Evolutionary conservation across 768 basidiomycete species (phyloP).

Genomic region (Mycena galericulata): DNA sequence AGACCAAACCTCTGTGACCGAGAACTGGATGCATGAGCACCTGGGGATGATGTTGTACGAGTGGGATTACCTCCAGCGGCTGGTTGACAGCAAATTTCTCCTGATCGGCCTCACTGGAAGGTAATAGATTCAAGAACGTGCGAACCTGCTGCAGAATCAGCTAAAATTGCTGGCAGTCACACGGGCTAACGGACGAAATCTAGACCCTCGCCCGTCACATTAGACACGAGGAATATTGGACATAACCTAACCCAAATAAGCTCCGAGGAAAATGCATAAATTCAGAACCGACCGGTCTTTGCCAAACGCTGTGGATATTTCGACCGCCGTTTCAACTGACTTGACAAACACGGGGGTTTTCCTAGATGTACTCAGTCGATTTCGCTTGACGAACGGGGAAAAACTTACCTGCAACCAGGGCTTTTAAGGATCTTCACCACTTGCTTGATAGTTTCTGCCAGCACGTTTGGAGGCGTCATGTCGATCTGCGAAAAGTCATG

Average conservation of each 20-base stretch:
- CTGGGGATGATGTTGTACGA: conserved; percentile 7
- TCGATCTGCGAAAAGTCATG: conserved; percentile 71
- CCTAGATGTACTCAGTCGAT: conserved; percentile 49
- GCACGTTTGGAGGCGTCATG: conserved; percentile 95
- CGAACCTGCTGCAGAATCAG: conserved; percentile 64
- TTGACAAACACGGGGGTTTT: conserved; percentile 89
- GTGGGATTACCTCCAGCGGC: conserved; percentile 73
- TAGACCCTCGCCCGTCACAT: conserved; percentile 94
- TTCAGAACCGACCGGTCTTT: conserved; percentile 68
- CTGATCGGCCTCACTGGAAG: conserved; percentile 86
- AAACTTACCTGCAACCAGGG: conserved; percentile 87
- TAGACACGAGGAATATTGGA: conserved; percentile 92
- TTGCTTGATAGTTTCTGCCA: conserved; percentile 93
- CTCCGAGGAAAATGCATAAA: conserved; percentile 3
- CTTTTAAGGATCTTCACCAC: conserved; percentile 92
- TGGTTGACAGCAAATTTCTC: conserved; percentile 85
- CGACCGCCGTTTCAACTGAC: conserved; percentile 83
- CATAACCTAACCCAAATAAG: conserved; percentile 69
- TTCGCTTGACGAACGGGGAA: background rate
- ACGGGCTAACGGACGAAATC: conserved; percentile 64
- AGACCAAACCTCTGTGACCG: conserved; percentile 89
- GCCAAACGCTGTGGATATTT: conserved; percentile 79
- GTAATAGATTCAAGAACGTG: conserved; percentile 91
- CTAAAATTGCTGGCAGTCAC: background rate
- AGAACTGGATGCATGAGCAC: conserved; percentile 63